A percentile compares a stretch with the other conserved stretches of the same genome.
These are phyloP conservation scores for Tuber calosporum DNA, from an alignment of 495 filamentous ascomycete genomes.

Conservation along the genomic window DNA sequence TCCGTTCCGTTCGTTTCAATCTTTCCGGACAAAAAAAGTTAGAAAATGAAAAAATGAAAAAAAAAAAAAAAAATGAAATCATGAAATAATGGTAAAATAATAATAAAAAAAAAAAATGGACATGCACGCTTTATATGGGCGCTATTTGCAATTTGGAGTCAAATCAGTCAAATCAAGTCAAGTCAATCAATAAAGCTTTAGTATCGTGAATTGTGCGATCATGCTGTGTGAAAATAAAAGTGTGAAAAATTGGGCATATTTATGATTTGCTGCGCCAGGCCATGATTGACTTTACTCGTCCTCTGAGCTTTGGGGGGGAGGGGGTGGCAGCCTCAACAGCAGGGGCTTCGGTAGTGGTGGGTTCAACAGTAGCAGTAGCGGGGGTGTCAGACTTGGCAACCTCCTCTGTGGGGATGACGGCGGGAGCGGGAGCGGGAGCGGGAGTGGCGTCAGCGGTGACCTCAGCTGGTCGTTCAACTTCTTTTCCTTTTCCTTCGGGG, in stretches of 20 bases:
- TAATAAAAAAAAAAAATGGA: constrained; percentile 33
- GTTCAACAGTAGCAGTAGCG: constrained; percentile 16
- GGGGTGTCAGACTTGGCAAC: constrained; percentile 14
- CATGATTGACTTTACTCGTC: constrained; percentile 26
- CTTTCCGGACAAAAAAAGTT: constrained; percentile 9
- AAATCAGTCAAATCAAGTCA: constrained; percentile 11
- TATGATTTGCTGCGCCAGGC: constrained; percentile 20
- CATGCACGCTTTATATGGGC: constrained; percentile 41
- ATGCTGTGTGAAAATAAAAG: not conserved
- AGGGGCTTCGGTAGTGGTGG: constrained; percentile 41
- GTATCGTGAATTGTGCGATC: constrained; percentile 18
- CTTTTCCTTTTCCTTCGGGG: constrained; percentile 42
- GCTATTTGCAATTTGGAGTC: constrained; percentile 30
- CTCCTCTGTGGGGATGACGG: constrained; percentile 39
- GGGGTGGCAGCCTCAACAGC: constrained; percentile 37
- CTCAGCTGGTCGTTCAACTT: constrained; percentile 32
- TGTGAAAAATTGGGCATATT: not conserved
- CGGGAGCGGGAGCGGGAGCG: constrained; percentile 39
- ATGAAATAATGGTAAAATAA: constrained; percentile 30
- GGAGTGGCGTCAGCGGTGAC: constrained; percentile 42
- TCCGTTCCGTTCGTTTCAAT: not conserved
- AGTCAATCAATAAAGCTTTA: constrained; percentile 8
- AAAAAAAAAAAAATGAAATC: constrained; percentile 36
- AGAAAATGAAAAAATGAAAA: constrained; percentile 26
- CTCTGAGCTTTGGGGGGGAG: constrained; percentile 31